These are phyloP conservation scores for Lunularia cruciata DNA, from an alignment of 225 moss, liverwort and hornwort genomes.

Conservation along the genomic window DNA sequence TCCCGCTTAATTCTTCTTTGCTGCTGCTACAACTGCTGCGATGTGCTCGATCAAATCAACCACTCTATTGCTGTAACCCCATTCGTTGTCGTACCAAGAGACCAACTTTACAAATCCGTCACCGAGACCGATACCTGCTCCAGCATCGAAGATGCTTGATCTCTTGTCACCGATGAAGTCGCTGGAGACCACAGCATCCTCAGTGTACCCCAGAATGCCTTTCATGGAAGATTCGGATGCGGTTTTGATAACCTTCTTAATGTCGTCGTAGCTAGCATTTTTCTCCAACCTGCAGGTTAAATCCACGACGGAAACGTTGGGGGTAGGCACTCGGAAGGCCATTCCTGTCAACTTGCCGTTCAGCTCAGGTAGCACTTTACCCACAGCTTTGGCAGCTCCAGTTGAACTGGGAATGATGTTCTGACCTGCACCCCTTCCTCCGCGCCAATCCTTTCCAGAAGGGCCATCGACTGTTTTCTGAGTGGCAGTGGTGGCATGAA, in stretches of 20 bases:
- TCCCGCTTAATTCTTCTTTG: slow-evolving; percentile 18
- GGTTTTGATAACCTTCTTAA: slow-evolving; percentile 64
- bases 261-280: slow-evolving; percentile 59
- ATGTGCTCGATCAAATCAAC: slow-evolving; percentile 83
- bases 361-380: slow-evolving; percentile 78
- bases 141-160: slow-evolving; percentile 61
- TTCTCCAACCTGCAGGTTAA: slow-evolving; percentile 74
- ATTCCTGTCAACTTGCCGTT: slow-evolving; percentile 94
- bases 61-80: slow-evolving; percentile 80
- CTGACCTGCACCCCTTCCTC: slow-evolving; percentile 86
- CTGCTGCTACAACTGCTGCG: slow-evolving; percentile 52
- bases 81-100: slow-evolving; percentile 65
- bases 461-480: slow-evolving; percentile 98
- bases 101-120: slow-evolving; percentile 51
- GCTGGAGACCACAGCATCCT: slow-evolving; percentile 52
- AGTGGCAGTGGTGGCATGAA: slow-evolving; percentile 89
- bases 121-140: slow-evolving; percentile 51
- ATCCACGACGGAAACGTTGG: slow-evolving; percentile 95
- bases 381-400: slow-evolving; percentile 96
- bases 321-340: slow-evolving; percentile 88
- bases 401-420: slow-evolving; percentile 96
- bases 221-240: slow-evolving; percentile 48
- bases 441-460: slow-evolving; percentile 95
- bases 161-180: slow-evolving; percentile 52
- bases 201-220: slow-evolving; percentile 56